These are phyloP conservation scores for Diaporthe australafricana DNA, from an alignment of 2,329 filamentous ascomycete genomes.

Conservation along the genomic window DNA sequence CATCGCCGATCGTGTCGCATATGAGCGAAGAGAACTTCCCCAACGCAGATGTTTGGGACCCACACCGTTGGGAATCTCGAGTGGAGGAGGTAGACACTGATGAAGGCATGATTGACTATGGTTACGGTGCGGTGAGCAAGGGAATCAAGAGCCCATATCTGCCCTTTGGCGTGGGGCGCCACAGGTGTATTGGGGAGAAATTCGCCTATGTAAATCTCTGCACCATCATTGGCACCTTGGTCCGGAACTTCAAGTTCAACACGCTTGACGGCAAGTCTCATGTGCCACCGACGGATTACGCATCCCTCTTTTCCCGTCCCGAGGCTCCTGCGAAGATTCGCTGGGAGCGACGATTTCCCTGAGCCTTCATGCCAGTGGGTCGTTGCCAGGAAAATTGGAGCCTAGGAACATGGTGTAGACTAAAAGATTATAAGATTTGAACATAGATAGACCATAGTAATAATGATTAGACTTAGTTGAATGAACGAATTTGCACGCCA, in stretches of 20 bases:
- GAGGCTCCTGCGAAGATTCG: constrained; percentile 47
- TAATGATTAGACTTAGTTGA: too few species aligned
- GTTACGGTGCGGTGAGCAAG: constrained; percentile 38
- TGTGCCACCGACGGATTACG: constrained; percentile 72
- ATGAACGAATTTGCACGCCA: too few species aligned
- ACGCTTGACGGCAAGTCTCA: constrained; percentile 69
- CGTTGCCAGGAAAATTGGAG: too few species aligned
- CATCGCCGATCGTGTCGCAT: constrained; percentile 55
- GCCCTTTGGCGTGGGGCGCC: constrained; percentile 79
- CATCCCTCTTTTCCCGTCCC: constrained; percentile 57
- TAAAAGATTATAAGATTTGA: background rate
- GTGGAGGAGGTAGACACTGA: constrained; percentile 8
- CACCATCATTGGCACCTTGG: constrained; percentile 72
- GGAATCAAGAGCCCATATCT: constrained; percentile 48
- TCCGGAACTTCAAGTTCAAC: constrained; percentile 70
- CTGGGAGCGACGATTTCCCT: constrained; percentile 46
- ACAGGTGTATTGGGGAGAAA: constrained; percentile 81
- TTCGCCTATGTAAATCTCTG: constrained; percentile 79
- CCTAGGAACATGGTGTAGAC: background rate
- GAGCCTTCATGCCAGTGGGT: too few species aligned
- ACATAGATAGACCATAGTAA: background rate
- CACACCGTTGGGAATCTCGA: constrained; percentile 32
- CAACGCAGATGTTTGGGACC: constrained; percentile 24
- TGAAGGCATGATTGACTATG: constrained; percentile 31
- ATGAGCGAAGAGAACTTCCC: constrained; percentile 71